These are phyloP conservation scores for Boletus reticuloceps DNA, from an alignment of 768 basidiomycete species.

Conservation along the genomic window DNA sequence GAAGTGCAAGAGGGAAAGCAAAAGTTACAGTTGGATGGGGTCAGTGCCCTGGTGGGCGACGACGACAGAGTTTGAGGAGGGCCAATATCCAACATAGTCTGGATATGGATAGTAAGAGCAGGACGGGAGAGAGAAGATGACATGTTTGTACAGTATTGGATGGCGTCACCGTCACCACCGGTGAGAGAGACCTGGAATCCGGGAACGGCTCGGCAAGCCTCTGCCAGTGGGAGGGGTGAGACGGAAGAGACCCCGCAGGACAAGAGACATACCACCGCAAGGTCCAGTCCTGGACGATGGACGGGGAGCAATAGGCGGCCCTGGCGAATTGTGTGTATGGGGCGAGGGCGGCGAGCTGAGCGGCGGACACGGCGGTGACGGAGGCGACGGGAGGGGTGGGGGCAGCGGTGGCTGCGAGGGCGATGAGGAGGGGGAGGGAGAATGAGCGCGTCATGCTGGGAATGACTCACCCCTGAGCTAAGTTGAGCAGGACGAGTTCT, in stretches of 20 bases:
- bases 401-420: not conserved
- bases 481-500: no score
- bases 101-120: not conserved
- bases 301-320: constrained; percentile 51
- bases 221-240: constrained; percentile 16
- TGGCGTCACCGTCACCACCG: constrained; percentile 49
- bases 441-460: no score
- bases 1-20: not conserved
- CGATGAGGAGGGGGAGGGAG: not conserved
- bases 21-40: constrained; percentile 47
- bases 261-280: constrained; percentile 39
- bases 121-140: not conserved
- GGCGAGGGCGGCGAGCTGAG: constrained; percentile 36
- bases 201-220: constrained; percentile 41
- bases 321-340: constrained; percentile 54
- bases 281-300: constrained; percentile 37
- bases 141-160: constrained; percentile 45
- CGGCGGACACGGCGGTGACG: constrained; percentile 26
- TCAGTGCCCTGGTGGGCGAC: constrained; percentile 64
- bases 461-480: no score
- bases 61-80: constrained; percentile 47
- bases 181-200: constrained; percentile 32
- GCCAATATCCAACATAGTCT: constrained; percentile 61
- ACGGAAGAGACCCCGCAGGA: not conserved
- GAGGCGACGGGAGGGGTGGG: constrained; percentile 1